Percentiles rank a stretch among this genome's conserved stretches.
These are phyloP conservation scores for Fusarium keratoplasticum DNA, from an alignment of 2,329 filamentous ascomycete species.

Conservation along the genomic window DNA sequence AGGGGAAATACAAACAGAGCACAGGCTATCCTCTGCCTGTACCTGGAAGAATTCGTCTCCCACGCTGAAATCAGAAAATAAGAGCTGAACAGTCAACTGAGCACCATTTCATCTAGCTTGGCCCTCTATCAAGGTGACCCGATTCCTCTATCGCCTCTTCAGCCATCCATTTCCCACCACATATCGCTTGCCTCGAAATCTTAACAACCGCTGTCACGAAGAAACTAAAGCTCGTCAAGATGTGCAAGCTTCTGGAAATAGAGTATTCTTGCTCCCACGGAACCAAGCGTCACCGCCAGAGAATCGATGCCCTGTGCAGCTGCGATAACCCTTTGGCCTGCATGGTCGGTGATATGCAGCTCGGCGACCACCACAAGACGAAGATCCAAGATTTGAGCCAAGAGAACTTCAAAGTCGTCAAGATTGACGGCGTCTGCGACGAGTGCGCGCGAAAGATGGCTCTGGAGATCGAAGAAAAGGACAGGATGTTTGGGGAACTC, in stretches of 20 bases:
- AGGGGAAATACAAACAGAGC: neutral
- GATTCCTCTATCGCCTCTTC: neutral
- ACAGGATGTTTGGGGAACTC: neutral
- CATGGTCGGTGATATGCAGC: neutral
- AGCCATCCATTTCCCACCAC: neutral
- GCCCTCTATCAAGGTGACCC: neutral
- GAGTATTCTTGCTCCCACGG: constrained; percentile 20
- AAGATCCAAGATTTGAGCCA: neutral
- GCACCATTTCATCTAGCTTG: neutral
- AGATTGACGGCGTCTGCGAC: constrained; percentile 2
- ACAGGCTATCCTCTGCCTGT: neutral
- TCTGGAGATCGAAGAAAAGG: neutral
- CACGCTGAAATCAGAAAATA: neutral
- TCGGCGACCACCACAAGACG: neutral
- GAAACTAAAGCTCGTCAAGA: neutral
- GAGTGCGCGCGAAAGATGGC: neutral
- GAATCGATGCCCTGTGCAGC: neutral
- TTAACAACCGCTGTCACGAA: neutral
- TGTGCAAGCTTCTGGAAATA: constrained; percentile 20
- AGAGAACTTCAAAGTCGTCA: neutral
- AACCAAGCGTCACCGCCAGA: neutral
- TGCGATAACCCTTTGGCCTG: constrained; percentile 17
- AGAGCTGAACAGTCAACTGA: neutral
- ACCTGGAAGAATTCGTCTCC: neutral
- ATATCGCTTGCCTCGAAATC: neutral